phyloP scores from a whole-genome alignment of 2,329 filamentous ascomycete genomes.

The Mycocentrospora acerina region DNA sequence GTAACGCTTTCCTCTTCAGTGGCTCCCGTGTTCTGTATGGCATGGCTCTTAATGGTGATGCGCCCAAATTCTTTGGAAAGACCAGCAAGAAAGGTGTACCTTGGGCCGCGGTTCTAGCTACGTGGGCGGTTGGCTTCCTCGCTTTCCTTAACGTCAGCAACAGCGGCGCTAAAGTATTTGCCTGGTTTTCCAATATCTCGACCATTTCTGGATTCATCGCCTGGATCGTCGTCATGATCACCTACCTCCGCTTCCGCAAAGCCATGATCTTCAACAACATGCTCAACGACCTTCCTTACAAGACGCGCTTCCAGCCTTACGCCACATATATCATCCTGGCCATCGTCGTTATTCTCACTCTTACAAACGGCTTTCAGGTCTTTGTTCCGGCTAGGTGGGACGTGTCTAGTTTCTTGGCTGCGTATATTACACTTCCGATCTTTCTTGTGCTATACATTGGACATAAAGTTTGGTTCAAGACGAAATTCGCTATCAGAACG shows the following conservation, averaged over 20 bases:
- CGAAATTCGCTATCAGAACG: slow-evolving; percentile 28
- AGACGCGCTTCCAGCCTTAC: slow-evolving; percentile 50
- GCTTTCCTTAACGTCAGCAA: slow-evolving; percentile 54
- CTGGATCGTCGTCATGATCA: slow-evolving; percentile 58
- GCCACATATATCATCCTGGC: slow-evolving; percentile 61
- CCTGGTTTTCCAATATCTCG: slow-evolving; percentile 71
- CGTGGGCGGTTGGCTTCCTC: slow-evolving; percentile 47
- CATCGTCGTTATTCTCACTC: slow-evolving; percentile 44
- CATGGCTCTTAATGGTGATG: slow-evolving; percentile 52
- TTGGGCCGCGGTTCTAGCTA: slow-evolving; percentile 40
- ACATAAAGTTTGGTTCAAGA: slow-evolving; percentile 38
- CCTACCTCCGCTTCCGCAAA: slow-evolving; percentile 61
- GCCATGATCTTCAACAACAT: slow-evolving; percentile 54
- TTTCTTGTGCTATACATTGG: slow-evolving; percentile 38
- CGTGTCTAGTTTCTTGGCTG: slow-evolving; percentile 53
- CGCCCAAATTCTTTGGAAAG: slow-evolving; percentile 53
- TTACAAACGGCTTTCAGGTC: slow-evolving; percentile 49
- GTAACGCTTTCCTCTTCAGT: slow-evolving; percentile 65
- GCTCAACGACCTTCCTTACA: slow-evolving; percentile 56
- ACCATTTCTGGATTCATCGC: slow-evolving; percentile 59
- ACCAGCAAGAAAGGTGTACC: slow-evolving; percentile 49
- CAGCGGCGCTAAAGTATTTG: slow-evolving; percentile 55
- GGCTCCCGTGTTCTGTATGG: slow-evolving; percentile 55
- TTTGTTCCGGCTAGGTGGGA: slow-evolving; percentile 54
- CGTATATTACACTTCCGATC: slow-evolving; percentile 49